phyloP scores from a whole-genome alignment of 306 rosid genomes.

The Arachis stenosperma region DNA sequence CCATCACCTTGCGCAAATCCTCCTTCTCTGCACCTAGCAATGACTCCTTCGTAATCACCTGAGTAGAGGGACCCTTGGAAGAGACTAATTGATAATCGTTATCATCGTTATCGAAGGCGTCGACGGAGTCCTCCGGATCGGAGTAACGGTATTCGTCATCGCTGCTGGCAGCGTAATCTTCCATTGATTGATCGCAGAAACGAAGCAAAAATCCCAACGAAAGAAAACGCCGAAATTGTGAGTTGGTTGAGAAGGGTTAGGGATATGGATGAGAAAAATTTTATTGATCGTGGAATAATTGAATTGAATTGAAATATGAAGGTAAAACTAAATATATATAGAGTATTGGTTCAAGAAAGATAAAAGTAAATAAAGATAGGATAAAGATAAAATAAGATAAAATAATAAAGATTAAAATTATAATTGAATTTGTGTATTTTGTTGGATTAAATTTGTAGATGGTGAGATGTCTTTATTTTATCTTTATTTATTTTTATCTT shows the following conservation, averaged over 20 bases:
- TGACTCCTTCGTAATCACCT: constrained; percentile 85
- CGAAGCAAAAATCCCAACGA: background rate
- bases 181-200: constrained; percentile 43
- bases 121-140: constrained; percentile 65
- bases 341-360: too few species aligned
- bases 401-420: too few species aligned
- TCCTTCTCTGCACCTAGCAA: constrained; percentile 80
- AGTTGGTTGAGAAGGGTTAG: background rate
- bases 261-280: constrained; percentile 19
- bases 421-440: too few species aligned
- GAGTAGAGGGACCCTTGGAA: constrained; percentile 63
- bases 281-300: too few species aligned
- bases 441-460: too few species aligned
- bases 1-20: constrained; percentile 89
- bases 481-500: too few species aligned
- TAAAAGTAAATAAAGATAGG: too few species aligned
- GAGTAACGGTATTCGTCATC: constrained; percentile 69
- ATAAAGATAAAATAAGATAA: too few species aligned
- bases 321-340: too few species aligned
- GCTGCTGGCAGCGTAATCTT: constrained; percentile 52
- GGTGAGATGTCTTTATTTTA: too few species aligned
- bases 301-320: too few species aligned
- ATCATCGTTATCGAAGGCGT: constrained; percentile 64
- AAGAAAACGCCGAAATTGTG: too few species aligned
- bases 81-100: constrained; percentile 45